Evolutionary conservation across 2,329 filamentous ascomycete species (phyloP).

Genomic region (Monosporascus sp.): DNA sequence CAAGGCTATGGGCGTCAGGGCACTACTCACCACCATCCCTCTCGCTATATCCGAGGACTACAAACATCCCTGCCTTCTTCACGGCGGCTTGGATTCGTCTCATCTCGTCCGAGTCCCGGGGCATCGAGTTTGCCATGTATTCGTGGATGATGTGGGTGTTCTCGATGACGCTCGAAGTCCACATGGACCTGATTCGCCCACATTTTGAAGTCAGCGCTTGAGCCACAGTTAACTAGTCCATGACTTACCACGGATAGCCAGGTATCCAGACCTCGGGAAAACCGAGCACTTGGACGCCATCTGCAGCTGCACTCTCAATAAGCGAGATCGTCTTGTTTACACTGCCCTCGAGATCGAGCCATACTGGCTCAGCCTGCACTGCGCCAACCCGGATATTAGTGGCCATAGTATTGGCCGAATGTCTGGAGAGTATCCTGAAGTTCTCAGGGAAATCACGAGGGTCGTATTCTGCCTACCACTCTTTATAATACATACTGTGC

Average conservation of each 20-base stretch:
- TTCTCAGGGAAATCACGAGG: background rate
- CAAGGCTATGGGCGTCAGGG: no score
- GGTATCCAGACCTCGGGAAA: slow-evolving; percentile 52
- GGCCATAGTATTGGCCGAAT: slow-evolving; percentile 9
- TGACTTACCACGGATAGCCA: slow-evolving; percentile 44
- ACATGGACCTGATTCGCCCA: slow-evolving; percentile 25
- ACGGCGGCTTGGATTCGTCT: slow-evolving; percentile 33
- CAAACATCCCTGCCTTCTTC: slow-evolving; percentile 36
- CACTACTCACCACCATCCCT: slow-evolving; percentile 27
- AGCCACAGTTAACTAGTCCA: slow-evolving; percentile 1
- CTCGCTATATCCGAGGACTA: slow-evolving; percentile 46
- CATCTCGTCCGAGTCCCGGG: slow-evolving; percentile 37
- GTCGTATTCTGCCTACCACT: background rate
- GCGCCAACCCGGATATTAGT: slow-evolving; percentile 36
- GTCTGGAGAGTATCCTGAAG: background rate
- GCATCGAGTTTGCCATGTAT: slow-evolving; percentile 29
- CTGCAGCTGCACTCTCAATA: slow-evolving; percentile 48
- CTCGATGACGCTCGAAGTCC: slow-evolving; percentile 32
- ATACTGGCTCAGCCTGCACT: slow-evolving; percentile 53
- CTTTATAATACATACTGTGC: background rate
- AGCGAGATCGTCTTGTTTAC: slow-evolving; percentile 52
- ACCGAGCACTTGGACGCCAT: slow-evolving; percentile 49
- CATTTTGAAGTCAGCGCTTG: slow-evolving; percentile 19
- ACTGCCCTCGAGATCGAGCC: slow-evolving; percentile 50
- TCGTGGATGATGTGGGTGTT: slow-evolving; percentile 34